Percentiles rank a stretch among this genome's conserved stretches.
phyloP scores from a whole-genome alignment of 305 asterid species.

The Nicotiana rustica region DNA sequence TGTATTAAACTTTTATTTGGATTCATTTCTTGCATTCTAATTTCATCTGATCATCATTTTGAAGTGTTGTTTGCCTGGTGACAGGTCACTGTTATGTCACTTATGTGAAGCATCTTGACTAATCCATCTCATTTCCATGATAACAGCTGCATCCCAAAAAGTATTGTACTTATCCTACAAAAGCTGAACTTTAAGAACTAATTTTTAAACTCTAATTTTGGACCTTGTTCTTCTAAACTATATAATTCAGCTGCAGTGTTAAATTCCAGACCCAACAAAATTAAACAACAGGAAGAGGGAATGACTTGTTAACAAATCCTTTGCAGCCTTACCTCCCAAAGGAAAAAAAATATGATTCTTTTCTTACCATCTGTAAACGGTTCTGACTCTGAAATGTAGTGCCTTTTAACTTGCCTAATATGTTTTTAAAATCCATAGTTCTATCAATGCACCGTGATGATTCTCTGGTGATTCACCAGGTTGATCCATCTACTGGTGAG shows the following conservation, averaged over 20 bases:
- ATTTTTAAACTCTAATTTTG: background rate
- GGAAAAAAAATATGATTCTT: conserved; percentile 29
- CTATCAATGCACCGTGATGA: background rate
- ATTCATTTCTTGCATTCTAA: conserved; percentile 21
- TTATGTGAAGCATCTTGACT: conserved; percentile 13
- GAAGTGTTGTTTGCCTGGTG: conserved; percentile 41
- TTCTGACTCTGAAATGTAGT: background rate
- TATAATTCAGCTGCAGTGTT: background rate
- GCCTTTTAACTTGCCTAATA: background rate
- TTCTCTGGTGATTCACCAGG: conserved; percentile 49
- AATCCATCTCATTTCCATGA: background rate
- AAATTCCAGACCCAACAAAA: conserved; percentile 14
- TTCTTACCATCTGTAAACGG: background rate
- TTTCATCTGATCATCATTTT: conserved; percentile 36
- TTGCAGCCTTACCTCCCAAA: background rate
- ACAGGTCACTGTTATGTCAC: conserved; percentile 72
- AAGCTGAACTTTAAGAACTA: background rate
- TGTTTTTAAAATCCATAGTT: background rate
- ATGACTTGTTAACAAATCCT: background rate
- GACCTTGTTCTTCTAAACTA: background rate
- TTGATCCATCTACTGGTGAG: conserved; percentile 89
- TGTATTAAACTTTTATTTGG: conserved; percentile 48
- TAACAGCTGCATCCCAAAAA: background rate
- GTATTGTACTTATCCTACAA: background rate
- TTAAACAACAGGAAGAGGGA: background rate